Evolutionary conservation across 2,329 filamentous ascomycete species (phyloP).

Genomic region (Epichloe coenophiala): DNA sequence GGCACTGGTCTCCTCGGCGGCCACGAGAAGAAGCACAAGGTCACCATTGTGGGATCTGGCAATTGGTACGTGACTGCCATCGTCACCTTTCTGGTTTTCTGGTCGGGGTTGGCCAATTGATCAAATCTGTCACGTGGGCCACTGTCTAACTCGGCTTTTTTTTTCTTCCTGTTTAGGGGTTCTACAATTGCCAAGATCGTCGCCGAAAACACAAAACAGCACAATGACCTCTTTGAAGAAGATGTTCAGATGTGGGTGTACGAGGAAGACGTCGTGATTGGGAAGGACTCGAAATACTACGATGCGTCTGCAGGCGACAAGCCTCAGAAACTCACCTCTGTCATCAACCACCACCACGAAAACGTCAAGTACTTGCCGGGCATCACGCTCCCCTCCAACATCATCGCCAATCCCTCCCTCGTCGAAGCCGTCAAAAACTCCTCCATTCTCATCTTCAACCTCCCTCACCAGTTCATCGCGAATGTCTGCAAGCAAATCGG

Average conservation of each 20-base stretch:
- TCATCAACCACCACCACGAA: constrained; percentile 90
- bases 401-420: constrained; percentile 72
- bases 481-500: constrained; percentile 72
- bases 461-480: constrained; percentile 90
- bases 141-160: neutral
- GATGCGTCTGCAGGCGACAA: constrained; percentile 46
- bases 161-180: constrained; percentile 45
- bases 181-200: constrained; percentile 96
- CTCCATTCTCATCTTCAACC: constrained; percentile 88
- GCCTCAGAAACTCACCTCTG: constrained; percentile 71
- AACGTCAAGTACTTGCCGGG: constrained; percentile 97
- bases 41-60: constrained; percentile 86
- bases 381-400: constrained; percentile 68
- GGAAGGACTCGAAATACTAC: constrained; percentile 61
- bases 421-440: constrained; percentile 69
- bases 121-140: neutral
- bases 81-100: neutral
- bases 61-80: constrained; percentile 57
- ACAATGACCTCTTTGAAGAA: constrained; percentile 72
- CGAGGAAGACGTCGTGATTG: constrained; percentile 73
- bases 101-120: neutral
- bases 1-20: constrained; percentile 25
- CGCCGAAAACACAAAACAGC: constrained; percentile 72
- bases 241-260: constrained; percentile 98
- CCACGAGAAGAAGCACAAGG: constrained; percentile 68